Conservation (phyloP, 2,329 filamentous ascomycete species). For the Stromatinia cepivora region DNA sequence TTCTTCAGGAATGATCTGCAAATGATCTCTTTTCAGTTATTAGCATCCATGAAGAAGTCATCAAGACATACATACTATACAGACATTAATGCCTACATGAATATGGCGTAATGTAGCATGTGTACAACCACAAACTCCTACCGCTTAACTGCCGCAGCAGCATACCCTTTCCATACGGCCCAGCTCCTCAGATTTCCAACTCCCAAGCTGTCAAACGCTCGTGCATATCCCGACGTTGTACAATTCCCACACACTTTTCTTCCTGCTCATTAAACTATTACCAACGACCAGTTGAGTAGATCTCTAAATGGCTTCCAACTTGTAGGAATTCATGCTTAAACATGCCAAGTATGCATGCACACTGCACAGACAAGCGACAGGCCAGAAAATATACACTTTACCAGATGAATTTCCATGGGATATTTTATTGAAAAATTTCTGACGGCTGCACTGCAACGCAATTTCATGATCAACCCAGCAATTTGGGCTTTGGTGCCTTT, state of each 20-base stretch:
- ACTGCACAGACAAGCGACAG: slow-evolving; percentile 1
- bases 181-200: slow-evolving; percentile 15
- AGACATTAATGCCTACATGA: not conserved
- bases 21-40: not conserved
- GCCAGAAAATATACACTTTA: not conserved
- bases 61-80: not conserved
- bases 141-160: slow-evolving; percentile 19
- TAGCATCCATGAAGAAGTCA: not conserved
- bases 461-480: slow-evolving; percentile 17
- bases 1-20: not conserved
- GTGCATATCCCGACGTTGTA: slow-evolving; percentile 19
- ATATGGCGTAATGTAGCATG: slow-evolving; percentile 2
- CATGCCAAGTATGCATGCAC: slow-evolving; percentile 10
- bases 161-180: slow-evolving; percentile 1
- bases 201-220: slow-evolving; percentile 18
- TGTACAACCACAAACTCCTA: slow-evolving; percentile 14
- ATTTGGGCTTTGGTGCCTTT: slow-evolving; percentile 17
- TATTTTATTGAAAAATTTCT: not conserved
- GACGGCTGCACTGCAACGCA: slow-evolving; percentile 17
- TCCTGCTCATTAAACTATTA: not conserved
- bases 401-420: not conserved
- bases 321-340: not conserved
- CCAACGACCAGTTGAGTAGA: not conserved
- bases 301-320: not conserved
- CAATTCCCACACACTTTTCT: not conserved